Evolutionary conservation across 169 alveolate species (phyloP).

Genomic region (Plasmodium chabaudi): DNA sequence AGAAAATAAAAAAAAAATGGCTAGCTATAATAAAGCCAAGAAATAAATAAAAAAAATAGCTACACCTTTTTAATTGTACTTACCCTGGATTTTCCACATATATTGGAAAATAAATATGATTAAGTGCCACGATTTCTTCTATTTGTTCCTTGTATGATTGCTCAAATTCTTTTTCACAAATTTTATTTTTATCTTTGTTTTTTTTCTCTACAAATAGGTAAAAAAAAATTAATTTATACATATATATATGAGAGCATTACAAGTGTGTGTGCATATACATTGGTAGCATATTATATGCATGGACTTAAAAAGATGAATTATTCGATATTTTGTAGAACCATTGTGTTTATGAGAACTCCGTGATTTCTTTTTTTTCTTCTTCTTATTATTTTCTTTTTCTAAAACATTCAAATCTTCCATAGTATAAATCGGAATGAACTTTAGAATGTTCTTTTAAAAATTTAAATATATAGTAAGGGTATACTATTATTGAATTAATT

Average conservation of each 20-base stretch:
- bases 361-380: slow-evolving; percentile 41
- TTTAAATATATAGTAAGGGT: background rate
- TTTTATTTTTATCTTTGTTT: slow-evolving; percentile 9
- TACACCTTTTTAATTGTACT: background rate
- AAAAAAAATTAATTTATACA: background rate
- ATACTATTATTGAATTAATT: no score
- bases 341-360: background rate
- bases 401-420: slow-evolving; percentile 2
- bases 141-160: slow-evolving; percentile 41
- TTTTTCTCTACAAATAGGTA: slow-evolving; percentile 16
- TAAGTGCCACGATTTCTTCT: slow-evolving; percentile 53
- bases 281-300: background rate
- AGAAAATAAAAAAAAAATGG: background rate
- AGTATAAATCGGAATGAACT: background rate
- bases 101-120: slow-evolving; percentile 64
- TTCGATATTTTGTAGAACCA: background rate
- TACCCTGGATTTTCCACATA: slow-evolving; percentile 64
- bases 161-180: slow-evolving; percentile 14
- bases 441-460: background rate
- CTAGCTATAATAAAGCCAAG: background rate
- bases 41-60: background rate
- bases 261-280: background rate
- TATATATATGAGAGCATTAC: background rate
- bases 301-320: background rate
- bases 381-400: slow-evolving; percentile 37